Evolutionary conservation across 352 stramenopile species (phyloP).

Genomic region (Globisporangium orthogonon): DNA sequence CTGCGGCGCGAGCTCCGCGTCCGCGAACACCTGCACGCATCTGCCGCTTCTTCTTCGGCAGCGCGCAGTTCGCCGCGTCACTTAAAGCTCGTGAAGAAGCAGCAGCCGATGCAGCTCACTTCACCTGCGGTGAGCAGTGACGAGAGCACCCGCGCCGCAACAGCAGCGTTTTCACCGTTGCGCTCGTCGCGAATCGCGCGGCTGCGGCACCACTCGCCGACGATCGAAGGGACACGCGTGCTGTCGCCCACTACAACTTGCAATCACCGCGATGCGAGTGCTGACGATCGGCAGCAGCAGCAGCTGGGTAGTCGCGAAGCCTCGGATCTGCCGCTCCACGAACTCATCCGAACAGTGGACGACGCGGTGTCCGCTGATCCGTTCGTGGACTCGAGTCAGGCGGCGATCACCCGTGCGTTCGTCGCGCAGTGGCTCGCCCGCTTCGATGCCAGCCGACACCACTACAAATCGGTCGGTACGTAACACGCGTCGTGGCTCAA

Average conservation of each 20-base stretch:
- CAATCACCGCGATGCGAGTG: not conserved
- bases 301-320: no score
- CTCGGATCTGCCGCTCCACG: conserved; percentile 30
- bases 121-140: not conserved
- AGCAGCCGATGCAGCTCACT: not conserved
- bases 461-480: conserved; percentile 63
- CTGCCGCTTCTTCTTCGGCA: no score
- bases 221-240: not conserved
- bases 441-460: conserved; percentile 39
- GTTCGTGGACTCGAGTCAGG: conserved; percentile 42
- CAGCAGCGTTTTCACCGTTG: conserved; percentile 34
- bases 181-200: conserved; percentile 30
- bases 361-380: conserved; percentile 45
- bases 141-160: not conserved
- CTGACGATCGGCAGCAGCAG: not conserved
- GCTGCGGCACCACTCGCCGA: not conserved
- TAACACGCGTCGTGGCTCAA: not conserved
- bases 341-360: conserved; percentile 45
- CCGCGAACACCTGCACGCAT: conserved; percentile 6
- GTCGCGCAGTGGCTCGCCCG: conserved; percentile 52
- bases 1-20: conserved; percentile 18
- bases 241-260: no score
- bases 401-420: conserved; percentile 48
- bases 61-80: conserved; percentile 5
- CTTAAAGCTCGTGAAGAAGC: not conserved